Conservation (phyloP, 495 filamentous ascomycete species). For the Xylaria telfairii region DNA sequence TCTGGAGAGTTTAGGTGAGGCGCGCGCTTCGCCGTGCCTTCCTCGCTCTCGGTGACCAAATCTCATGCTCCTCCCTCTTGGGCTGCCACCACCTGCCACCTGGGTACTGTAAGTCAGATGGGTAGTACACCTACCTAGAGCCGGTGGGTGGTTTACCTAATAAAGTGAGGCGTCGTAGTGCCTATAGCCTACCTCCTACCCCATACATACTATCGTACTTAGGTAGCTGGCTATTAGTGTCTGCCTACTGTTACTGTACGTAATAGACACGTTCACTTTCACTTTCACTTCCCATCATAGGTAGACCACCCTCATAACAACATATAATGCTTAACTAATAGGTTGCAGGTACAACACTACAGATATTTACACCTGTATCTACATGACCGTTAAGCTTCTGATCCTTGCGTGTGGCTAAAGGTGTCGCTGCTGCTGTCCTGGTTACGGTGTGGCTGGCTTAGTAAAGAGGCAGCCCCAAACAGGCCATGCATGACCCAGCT, state of each 20-base stretch:
- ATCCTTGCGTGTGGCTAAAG: background rate
- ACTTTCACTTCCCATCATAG: too few species aligned
- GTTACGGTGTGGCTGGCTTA: background rate
- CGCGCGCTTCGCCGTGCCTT: background rate
- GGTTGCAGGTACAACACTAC: too few species aligned
- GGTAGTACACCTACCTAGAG: background rate
- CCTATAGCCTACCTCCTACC: background rate
- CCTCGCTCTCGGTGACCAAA: background rate
- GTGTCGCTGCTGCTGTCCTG: too few species aligned
- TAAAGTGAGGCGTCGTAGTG: background rate
- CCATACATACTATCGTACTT: too few species aligned
- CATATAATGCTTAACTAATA: too few species aligned
- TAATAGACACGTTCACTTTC: background rate
- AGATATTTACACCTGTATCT: too few species aligned
- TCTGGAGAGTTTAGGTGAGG: background rate
- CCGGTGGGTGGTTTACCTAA: background rate
- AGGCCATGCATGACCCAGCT: background rate
- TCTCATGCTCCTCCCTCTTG: background rate
- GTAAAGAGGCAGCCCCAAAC: background rate
- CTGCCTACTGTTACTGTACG: too few species aligned
- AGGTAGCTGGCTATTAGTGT: background rate
- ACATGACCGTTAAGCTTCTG: background rate
- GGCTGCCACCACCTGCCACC: background rate
- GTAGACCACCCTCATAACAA: background rate
- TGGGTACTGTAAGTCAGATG: background rate